Percentiles rank a stretch among this genome's conserved stretches.
Conservation (phyloP, 2,329 filamentous ascomycete species). For the Epichloe elymi region DNA sequence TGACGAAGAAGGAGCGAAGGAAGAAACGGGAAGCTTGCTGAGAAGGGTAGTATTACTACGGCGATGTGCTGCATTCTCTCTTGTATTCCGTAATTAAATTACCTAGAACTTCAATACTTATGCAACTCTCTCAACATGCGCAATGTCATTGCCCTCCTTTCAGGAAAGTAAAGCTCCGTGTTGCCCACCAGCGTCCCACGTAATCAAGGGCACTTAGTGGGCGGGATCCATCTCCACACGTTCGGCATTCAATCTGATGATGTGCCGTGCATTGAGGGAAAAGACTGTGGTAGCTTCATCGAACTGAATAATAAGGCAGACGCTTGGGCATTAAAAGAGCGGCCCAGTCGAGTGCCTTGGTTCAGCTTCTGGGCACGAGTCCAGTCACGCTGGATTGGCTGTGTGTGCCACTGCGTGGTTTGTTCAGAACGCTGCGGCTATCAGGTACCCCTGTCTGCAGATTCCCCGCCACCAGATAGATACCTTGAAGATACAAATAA, state of each 20-base stretch:
- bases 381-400: not conserved
- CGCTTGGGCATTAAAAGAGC: too few relatives aligned
- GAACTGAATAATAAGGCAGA: too few relatives aligned
- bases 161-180: not conserved
- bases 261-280: too few relatives aligned
- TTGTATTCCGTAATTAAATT: not conserved
- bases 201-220: not conserved
- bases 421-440: constrained; percentile 1
- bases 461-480: constrained; percentile 5
- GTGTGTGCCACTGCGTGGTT: not conserved
- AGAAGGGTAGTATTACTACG: not conserved
- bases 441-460: constrained; percentile 6
- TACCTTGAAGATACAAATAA: constrained; percentile 4
- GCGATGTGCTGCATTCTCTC: not conserved
- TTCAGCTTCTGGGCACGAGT: too few relatives aligned
- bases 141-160: not conserved
- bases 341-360: not conserved
- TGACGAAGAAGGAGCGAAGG: too few relatives aligned
- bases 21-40: not conserved
- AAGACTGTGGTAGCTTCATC: too few relatives aligned
- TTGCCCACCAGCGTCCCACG: not conserved
- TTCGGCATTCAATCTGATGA: not conserved
- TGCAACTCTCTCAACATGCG: not conserved
- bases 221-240: not conserved
- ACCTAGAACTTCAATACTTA: constrained; percentile 8